Evolutionary conservation across 495 filamentous ascomycete genomes (phyloP), one percentile per base, ranked within the genome.

Genomic region (Corynascus novoguineensis): DNA sequence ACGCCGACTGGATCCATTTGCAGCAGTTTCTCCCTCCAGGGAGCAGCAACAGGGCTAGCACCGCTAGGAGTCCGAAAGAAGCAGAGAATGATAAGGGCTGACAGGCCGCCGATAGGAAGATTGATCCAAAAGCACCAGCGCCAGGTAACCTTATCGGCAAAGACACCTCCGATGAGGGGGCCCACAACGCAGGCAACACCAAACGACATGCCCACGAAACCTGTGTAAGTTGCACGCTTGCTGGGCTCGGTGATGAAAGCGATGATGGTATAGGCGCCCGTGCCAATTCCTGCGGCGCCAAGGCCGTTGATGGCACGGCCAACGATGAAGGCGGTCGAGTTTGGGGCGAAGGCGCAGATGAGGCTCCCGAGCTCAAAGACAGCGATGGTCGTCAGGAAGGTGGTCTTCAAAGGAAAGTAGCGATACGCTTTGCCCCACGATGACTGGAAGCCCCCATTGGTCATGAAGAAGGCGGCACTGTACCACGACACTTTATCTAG

Each of bases 1-100:
- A 81, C 84, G 8, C 90, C 90, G 4, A 81, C 50, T 2, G 81
- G 73, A 69, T 95, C 90, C 42, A 92, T 71, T 50, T 86, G 74
- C 4, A 64, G 49, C n/a, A 78, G 14, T 41, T 78, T 71, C 42
- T 72, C 62, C 66, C 34, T 53, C 17, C 59, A 28, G 0, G 62
- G 50, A 3, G 62, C 62, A 0, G 19, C 42, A 12, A 58, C 35
- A 7, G 40, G 40, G 9, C 24, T 44, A 5, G 40, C 40, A 14
- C 17, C 62, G 60, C 46, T 60, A 60, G 64, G 64, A 1, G 60
- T 25, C 8, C 19, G 22, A 58, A 67, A 65, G 58, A 80, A 76
- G 66, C 86, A 76, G 58, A 81, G 77, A 56, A 83, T 68, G 51
- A 83, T 78, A 3, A 76, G 31, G 7, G 79, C 75, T 2, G 85